Conservation (phyloP, 2,329 filamentous ascomycete species). For the Coniochaeta ligniaria region DNA sequence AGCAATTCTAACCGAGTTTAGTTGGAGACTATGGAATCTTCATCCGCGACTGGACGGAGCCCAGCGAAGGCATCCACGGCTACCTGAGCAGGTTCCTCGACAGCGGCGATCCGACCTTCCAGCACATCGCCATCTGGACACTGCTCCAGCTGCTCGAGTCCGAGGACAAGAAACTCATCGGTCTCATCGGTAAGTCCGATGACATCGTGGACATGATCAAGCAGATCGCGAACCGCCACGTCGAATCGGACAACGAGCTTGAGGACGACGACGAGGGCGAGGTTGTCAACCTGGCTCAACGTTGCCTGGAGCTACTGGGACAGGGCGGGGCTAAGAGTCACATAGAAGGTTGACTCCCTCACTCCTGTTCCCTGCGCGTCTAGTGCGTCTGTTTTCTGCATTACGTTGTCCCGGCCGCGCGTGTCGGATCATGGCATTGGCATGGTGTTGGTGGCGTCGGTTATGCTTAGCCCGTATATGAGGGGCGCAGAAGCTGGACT, state of each 20-base stretch:
- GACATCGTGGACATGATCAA: slow-evolving; percentile 91
- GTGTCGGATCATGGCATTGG: slow-evolving; percentile 27
- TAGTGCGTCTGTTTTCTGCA: slow-evolving; percentile 10
- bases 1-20: slow-evolving; percentile 27
- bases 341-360: slow-evolving; percentile 60
- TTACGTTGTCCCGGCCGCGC: slow-evolving; percentile 22
- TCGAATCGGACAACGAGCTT: slow-evolving; percentile 80
- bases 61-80: slow-evolving; percentile 89
- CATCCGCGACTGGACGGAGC: slow-evolving; percentile 86
- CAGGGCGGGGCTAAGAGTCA: slow-evolving; percentile 70
- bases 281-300: slow-evolving; percentile 82
- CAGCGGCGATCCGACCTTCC: slow-evolving; percentile 93
- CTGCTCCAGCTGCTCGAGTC: slow-evolving; percentile 92
- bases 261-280: slow-evolving; percentile 89
- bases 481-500: slow-evolving; percentile 14
- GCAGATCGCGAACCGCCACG: slow-evolving; percentile 79
- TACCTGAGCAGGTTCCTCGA: slow-evolving; percentile 90
- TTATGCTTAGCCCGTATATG: slow-evolving; percentile 17
- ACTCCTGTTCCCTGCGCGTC: not conserved
- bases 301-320: slow-evolving; percentile 80
- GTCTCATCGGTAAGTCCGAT: slow-evolving; percentile 80
- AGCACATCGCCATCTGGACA: slow-evolving; percentile 99
- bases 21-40: slow-evolving; percentile 97
- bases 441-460: slow-evolving; percentile 37
- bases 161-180: slow-evolving; percentile 82